phyloP scores from a whole-genome alignment of 1,284 basidiomycete species.

The Cryptococcus sp. region DNA sequence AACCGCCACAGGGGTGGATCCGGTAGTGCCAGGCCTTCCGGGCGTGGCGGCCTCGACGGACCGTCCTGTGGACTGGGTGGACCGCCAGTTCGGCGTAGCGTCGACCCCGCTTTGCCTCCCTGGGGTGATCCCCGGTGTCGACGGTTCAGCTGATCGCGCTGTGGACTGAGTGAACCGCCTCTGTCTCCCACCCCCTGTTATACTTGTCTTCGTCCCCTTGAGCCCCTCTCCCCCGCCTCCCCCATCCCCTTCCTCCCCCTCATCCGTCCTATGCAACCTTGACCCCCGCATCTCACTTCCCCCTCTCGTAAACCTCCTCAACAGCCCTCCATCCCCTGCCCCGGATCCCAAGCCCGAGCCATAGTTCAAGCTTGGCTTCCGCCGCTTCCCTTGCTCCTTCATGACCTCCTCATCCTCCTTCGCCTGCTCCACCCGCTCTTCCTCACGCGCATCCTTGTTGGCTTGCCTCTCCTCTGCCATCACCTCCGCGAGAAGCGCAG shows the following conservation, averaged over 20 bases:
- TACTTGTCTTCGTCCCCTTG: not conserved
- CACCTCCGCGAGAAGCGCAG: slow-evolving; percentile 28
- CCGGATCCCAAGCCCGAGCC: not conserved
- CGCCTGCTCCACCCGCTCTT: slow-evolving; percentile 15
- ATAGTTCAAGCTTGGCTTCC: slow-evolving; percentile 3
- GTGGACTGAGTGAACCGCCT: no score
- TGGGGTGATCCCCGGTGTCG: no score
- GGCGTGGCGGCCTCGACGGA: no score
- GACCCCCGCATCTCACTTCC: not conserved
- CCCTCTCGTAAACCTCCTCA: slow-evolving; percentile 1
- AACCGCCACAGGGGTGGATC: no score
- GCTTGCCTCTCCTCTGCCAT: slow-evolving; percentile 33
- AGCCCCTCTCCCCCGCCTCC: not conserved
- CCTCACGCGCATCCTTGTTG: slow-evolving; percentile 12
- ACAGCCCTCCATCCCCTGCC: slow-evolving; percentile 2
- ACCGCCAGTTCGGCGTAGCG: no score
- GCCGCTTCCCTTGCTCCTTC: slow-evolving; percentile 20
- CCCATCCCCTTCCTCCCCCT: not conserved
- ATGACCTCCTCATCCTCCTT: slow-evolving; percentile 27
- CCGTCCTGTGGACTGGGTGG: no score
- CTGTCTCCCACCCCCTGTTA: no score
- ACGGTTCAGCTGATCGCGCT: no score
- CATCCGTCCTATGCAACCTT: not conserved
- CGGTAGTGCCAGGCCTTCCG: no score
- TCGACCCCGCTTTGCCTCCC: no score